Evolutionary conservation across 1,284 basidiomycete species (phyloP).

Genomic region (Ganoderma resinaceum): DNA sequence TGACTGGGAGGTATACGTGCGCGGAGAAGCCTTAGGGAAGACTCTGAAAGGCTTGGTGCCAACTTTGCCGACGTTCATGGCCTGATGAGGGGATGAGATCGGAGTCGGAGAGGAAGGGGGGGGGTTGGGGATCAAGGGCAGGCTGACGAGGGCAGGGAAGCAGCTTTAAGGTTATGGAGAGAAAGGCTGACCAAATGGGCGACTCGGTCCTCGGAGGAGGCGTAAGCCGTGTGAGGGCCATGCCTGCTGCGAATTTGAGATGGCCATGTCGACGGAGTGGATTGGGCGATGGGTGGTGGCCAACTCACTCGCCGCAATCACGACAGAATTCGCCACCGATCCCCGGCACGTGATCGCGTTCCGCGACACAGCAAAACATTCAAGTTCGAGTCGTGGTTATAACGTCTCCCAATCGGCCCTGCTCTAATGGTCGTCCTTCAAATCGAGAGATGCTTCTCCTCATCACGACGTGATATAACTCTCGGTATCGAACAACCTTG

Average conservation of each 20-base stretch:
- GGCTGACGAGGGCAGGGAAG: constrained; percentile 1
- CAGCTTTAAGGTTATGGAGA: constrained; percentile 18
- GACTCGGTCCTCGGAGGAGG: too few relatives aligned
- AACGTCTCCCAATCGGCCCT: not conserved
- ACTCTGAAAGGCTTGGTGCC: constrained; percentile 30
- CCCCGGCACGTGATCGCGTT: constrained; percentile 29
- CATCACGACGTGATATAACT: too few relatives aligned
- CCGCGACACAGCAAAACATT: constrained; percentile 8
- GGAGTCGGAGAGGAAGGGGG: not conserved
- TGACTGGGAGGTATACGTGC: constrained; percentile 26
- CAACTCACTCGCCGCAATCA: constrained; percentile 30
- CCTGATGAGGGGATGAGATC: not conserved
- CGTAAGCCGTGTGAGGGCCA: constrained; percentile 3
- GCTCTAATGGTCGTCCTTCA: not conserved
- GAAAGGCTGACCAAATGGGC: constrained; percentile 17
- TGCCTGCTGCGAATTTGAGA: constrained; percentile 11
- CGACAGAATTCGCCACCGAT: constrained; percentile 37
- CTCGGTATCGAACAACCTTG: not conserved
- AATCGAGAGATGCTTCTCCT: not conserved
- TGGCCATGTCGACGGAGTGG: constrained; percentile 6
- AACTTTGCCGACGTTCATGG: constrained; percentile 32
- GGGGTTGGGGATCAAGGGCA: not conserved
- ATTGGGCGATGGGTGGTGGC: not conserved
- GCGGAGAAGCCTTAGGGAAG: constrained; percentile 20
- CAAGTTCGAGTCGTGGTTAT: not conserved